Evolutionary conservation across 768 basidiomycete genomes (phyloP).

Genomic region (Suillus subaureus): DNA sequence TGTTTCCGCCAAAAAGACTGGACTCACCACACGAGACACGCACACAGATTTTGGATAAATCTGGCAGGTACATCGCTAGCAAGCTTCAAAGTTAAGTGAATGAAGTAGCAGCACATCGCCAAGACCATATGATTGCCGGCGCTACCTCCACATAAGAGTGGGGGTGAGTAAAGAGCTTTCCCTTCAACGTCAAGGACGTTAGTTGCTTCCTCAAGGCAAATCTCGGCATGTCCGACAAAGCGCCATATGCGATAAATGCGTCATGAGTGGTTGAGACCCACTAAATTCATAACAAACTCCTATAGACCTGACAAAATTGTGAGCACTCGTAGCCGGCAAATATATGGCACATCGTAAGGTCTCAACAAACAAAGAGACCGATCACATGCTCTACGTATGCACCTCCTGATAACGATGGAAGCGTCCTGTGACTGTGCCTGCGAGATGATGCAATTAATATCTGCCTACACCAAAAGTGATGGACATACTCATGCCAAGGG

Average conservation of each 20-base stretch:
- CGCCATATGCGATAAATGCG: not conserved
- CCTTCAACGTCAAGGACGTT: not conserved
- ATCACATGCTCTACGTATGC: not conserved
- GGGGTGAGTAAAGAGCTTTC: not conserved
- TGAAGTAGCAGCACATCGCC: not conserved
- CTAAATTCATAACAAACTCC: not conserved
- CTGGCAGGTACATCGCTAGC: not conserved
- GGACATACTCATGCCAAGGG: conserved; percentile 33
- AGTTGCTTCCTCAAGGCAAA: not conserved
- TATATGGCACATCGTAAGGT: not conserved
- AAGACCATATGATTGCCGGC: not conserved
- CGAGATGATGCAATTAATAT: not conserved
- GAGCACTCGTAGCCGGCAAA: not conserved
- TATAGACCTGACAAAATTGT: not conserved
- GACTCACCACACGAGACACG: not conserved
- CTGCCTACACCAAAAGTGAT: not conserved
- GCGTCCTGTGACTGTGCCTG: not conserved
- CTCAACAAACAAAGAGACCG: not conserved
- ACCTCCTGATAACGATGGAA: not conserved
- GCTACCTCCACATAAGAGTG: not conserved
- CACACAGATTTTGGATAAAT: not conserved
- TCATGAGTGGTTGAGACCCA: not conserved
- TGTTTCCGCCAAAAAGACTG: not conserved
- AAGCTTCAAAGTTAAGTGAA: not conserved
- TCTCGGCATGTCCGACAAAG: not conserved